Conservation (phyloP, 192 early-diverging fungal genomes). For the Ambispora gerdemannii region DNA sequence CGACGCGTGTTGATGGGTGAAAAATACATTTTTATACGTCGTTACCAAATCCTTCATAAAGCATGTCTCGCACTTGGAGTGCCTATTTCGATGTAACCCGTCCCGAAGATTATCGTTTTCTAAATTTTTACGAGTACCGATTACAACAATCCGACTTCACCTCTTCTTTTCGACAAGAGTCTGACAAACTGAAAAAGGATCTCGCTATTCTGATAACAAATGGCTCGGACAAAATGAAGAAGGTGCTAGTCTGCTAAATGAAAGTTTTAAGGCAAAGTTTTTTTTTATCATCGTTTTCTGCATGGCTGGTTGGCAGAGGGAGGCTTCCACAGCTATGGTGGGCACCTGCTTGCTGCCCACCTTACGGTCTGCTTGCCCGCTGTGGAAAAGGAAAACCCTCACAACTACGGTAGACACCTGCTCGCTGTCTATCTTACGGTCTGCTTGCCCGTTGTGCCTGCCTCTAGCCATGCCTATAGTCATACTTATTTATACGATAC, state of each 20-base stretch:
- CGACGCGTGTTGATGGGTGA: too few relatives aligned
- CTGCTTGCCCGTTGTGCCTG: conserved; percentile 30
- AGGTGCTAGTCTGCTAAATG: conserved; percentile 7
- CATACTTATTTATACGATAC: conserved; percentile 16
- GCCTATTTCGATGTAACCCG: conserved; percentile 32
- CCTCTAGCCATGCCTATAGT: conserved; percentile 24
- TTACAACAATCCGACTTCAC: conserved; percentile 31
- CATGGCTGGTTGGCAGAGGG: conserved; percentile 25
- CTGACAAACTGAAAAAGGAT: conserved; percentile 30
- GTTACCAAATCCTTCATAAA: too few relatives aligned
- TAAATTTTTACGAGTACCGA: conserved; percentile 31
- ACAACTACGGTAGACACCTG: conserved; percentile 34
- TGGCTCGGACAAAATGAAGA: conserved; percentile 21
- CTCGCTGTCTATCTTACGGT: conserved; percentile 32
- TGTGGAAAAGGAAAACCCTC: conserved; percentile 33
- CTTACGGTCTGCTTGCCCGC: conserved; percentile 30
- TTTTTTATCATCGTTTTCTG: conserved; percentile 28
- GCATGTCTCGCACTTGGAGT: too few relatives aligned
- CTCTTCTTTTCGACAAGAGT: conserved; percentile 26
- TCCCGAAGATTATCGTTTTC: conserved; percentile 32
- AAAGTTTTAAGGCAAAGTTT: conserved; percentile 30
- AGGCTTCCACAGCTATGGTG: conserved; percentile 32
- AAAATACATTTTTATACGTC: too few relatives aligned
- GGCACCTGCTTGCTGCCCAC: conserved; percentile 26
- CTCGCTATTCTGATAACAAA: conserved; percentile 12